Evolutionary conservation across 805 yeast genomes (phyloP).

Genomic region (Metschnikowia dekortorum): DNA sequence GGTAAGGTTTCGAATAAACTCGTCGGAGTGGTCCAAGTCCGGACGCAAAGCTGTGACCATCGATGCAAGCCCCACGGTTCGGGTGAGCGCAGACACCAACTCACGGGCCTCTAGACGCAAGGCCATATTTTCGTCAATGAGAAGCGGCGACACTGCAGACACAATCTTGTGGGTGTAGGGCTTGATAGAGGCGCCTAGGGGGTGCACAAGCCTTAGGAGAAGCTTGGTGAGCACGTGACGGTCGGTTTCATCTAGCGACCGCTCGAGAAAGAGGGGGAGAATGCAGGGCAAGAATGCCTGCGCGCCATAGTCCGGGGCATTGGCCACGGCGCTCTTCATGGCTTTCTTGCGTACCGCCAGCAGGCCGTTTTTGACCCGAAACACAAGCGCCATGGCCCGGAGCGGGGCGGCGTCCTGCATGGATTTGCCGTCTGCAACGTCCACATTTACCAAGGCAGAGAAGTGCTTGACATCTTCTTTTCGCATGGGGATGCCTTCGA

Average conservation of each 20-base stretch:
- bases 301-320: conserved; percentile 65
- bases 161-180: conserved; percentile 74
- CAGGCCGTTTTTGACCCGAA: conserved; percentile 75
- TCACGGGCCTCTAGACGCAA: conserved; percentile 77
- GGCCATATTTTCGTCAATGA: conserved; percentile 74
- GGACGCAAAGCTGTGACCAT: conserved; percentile 78
- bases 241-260: conserved; percentile 72
- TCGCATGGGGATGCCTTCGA: conserved; percentile 28
- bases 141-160: conserved; percentile 70
- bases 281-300: conserved; percentile 60
- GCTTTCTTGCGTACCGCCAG: conserved; percentile 66
- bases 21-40: conserved; percentile 79
- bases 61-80: conserved; percentile 76
- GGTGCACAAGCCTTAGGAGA: conserved; percentile 62
- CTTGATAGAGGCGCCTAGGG: conserved; percentile 57
- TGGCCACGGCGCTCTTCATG: conserved; percentile 59
- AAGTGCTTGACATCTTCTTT: conserved; percentile 71
- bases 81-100: conserved; percentile 66
- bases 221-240: conserved; percentile 77
- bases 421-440: conserved; percentile 13
- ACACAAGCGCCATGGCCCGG: conserved; percentile 56
- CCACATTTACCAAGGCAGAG: conserved; percentile 44
- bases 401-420: conserved; percentile 52
- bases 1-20: conserved; percentile 69
- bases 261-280: conserved; percentile 74